These are phyloP conservation scores for Scenedesmus sp. DNA, from an alignment of 163 green algal genomes.

Conservation along the genomic window DNA sequence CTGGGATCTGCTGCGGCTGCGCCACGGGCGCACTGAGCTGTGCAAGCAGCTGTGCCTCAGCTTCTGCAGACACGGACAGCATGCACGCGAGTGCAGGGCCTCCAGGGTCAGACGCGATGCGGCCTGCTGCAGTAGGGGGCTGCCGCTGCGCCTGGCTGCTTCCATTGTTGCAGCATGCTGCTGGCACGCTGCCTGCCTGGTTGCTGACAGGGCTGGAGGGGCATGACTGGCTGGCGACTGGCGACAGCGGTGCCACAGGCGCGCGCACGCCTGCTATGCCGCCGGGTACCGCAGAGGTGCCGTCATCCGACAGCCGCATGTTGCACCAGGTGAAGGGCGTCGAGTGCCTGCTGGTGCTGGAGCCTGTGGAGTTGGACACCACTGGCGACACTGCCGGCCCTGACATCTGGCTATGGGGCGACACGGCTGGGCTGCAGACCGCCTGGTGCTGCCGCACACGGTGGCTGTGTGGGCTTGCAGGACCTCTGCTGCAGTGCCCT, in stretches of 20 bases:
- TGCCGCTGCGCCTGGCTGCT: background rate
- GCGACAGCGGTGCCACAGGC: background rate
- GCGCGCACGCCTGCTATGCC: background rate
- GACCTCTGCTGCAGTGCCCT: background rate
- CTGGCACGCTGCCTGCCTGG: slow-evolving; percentile 5
- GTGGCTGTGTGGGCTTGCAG: background rate
- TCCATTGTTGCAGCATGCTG: background rate
- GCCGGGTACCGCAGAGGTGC: background rate
- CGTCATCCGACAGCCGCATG: background rate
- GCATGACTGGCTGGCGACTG: background rate
- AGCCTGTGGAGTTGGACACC: background rate
- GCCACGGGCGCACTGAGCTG: background rate
- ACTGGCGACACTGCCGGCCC: background rate
- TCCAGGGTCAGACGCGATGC: background rate
- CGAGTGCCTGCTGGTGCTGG: slow-evolving; percentile 7
- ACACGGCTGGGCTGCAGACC: background rate
- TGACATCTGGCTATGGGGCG: background rate
- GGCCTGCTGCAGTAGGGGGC: background rate
- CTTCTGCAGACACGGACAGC: background rate
- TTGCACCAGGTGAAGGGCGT: background rate
- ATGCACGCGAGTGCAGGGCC: background rate
- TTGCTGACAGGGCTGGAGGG: background rate
- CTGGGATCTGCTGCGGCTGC: slow-evolving; percentile 8
- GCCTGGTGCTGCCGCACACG: background rate
- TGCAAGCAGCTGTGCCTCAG: background rate